A percentile compares a stretch with the other conserved stretches of the same genome.
Evolutionary conservation across 2,329 filamentous ascomycete species (phyloP).

Genomic region (Botrytis porri): DNA sequence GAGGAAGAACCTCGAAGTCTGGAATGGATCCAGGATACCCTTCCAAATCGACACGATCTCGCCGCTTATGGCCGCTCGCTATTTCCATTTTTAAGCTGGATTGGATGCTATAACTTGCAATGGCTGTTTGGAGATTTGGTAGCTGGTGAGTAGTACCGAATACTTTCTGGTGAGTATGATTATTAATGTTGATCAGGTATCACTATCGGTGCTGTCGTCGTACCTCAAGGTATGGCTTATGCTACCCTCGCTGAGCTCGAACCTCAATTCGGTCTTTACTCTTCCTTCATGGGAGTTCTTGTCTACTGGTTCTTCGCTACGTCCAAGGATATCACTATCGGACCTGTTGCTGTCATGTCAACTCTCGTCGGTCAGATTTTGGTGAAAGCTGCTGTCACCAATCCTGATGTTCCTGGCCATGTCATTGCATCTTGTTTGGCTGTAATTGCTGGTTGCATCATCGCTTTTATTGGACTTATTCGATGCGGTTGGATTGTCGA

Average conservation of each 20-base stretch:
- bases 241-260: conserved; percentile 77
- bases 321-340: conserved; percentile 97
- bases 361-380: conserved; percentile 85
- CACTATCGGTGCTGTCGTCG: conserved; percentile 72
- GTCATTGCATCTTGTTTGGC: conserved; percentile 76
- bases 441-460: conserved; percentile 73
- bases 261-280: conserved; percentile 83
- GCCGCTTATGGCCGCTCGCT: conserved; percentile 63
- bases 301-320: conserved; percentile 98
- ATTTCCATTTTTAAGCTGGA: conserved; percentile 91
- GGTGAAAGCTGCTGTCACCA: conserved; percentile 52
- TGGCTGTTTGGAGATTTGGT: conserved; percentile 90
- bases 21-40: conserved; percentile 67
- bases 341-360: conserved; percentile 95
- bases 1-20: conserved; percentile 73
- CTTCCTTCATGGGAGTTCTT: conserved; percentile 92
- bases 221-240: conserved; percentile 98
- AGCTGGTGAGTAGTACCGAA: conserved; percentile 58
- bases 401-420: conserved; percentile 58
- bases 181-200: conserved; percentile 47
- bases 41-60: conserved; percentile 57
- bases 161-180: neutral
- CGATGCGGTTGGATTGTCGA: conserved; percentile 89
- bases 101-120: conserved; percentile 79
- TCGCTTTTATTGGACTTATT: conserved; percentile 73